Evolutionary conservation across 352 stramenopile genomes (phyloP).

Genomic region (Phytophthora cactorum): DNA sequence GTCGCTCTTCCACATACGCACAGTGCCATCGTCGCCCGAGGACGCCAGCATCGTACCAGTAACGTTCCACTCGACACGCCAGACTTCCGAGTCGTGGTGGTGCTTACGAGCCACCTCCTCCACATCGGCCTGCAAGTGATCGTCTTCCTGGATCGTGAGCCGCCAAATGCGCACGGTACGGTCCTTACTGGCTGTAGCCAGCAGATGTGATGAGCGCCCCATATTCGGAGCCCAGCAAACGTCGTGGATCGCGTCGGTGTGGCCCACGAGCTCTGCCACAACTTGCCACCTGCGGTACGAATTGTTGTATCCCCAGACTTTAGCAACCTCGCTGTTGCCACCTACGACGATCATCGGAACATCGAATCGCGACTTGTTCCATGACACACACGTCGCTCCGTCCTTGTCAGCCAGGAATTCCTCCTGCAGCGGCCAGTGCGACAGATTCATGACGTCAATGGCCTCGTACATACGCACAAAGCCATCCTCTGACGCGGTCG

Average conservation of each 20-base stretch:
- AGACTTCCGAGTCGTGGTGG: slow-evolving; percentile 92
- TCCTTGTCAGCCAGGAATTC: slow-evolving; percentile 86
- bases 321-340: slow-evolving; percentile 86
- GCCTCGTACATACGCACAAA: slow-evolving; percentile 96
- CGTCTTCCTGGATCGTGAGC: slow-evolving; percentile 74
- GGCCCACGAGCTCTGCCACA: slow-evolving; percentile 81
- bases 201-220: slow-evolving; percentile 92
- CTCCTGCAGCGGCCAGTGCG: slow-evolving; percentile 93
- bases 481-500: slow-evolving; percentile 94
- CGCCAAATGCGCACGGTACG: slow-evolving; percentile 90
- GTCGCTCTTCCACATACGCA: slow-evolving; percentile 96
- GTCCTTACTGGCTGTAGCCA: slow-evolving; percentile 94
- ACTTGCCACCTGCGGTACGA: slow-evolving; percentile 87
- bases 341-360: slow-evolving; percentile 95
- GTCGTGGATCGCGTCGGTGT: slow-evolving; percentile 93
- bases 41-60: slow-evolving; percentile 96
- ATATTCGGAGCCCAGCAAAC: slow-evolving; percentile 97
- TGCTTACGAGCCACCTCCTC: slow-evolving; percentile 81
- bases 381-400: slow-evolving; percentile 93
- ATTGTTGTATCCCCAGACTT: slow-evolving; percentile 94
- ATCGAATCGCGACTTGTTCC: slow-evolving; percentile 95
- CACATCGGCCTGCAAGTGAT: slow-evolving; percentile 69
- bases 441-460: slow-evolving; percentile 96
- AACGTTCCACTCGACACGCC: slow-evolving; percentile 97
- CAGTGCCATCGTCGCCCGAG: slow-evolving; percentile 93